Conservation (phyloP, 306 rosid species). For the Fragaria nilgerrensis region DNA sequence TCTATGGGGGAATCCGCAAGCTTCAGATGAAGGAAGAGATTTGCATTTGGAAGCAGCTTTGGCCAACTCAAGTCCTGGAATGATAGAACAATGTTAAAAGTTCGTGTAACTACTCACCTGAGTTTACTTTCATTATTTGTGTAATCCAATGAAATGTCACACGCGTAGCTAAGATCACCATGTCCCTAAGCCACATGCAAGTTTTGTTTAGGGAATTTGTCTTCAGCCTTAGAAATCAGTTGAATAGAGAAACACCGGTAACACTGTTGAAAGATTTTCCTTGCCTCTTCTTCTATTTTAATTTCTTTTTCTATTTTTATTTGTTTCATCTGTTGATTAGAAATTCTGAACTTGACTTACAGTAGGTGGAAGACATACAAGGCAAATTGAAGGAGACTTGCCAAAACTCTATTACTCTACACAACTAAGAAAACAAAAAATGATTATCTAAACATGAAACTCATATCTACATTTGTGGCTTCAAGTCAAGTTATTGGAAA, state of each 20-base stretch:
- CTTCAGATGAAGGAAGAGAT: conserved; percentile 48
- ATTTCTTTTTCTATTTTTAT: too few species aligned
- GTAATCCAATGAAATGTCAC: neutral
- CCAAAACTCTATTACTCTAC: too few species aligned
- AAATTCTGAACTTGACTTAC: too few species aligned
- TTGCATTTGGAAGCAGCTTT: conserved; percentile 64
- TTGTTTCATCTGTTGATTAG: too few species aligned
- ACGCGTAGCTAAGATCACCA: neutral
- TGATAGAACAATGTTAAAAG: conserved; percentile 15
- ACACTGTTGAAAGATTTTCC: neutral
- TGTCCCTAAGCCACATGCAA: neutral
- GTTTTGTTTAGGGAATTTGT: neutral
- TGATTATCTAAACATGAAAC: too few species aligned
- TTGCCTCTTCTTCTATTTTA: neutral
- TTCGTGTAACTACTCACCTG: conserved; percentile 1
- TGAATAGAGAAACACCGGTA: neutral
- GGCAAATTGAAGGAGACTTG: too few species aligned
- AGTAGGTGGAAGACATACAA: too few species aligned
- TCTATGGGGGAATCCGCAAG: conserved; percentile 90
- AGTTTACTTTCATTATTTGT: neutral
- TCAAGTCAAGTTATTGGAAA: too few species aligned
- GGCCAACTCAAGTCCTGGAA: conserved; percentile 80
- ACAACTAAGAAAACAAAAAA: too few species aligned
- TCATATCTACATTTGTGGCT: too few species aligned
- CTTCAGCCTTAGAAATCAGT: neutral